These are phyloP conservation scores for Lactarius pseudohatsudake DNA, from an alignment of 768 basidiomycete genomes.

Conservation along the genomic window DNA sequence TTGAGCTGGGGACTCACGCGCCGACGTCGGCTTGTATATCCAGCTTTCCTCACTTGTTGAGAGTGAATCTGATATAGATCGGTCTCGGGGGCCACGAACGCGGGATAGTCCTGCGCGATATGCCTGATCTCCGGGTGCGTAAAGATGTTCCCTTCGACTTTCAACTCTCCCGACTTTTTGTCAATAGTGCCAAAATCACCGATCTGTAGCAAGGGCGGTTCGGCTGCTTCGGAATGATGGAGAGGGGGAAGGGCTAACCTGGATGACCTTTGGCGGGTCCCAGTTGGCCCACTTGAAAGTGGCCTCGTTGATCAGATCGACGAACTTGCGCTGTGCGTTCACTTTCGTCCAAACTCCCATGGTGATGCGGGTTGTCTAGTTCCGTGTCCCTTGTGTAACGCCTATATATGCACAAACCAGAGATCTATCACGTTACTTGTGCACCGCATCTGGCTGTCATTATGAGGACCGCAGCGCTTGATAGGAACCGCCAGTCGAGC, in stretches of 20 bases:
- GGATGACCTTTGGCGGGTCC: conserved; percentile 8
- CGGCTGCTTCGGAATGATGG: not conserved
- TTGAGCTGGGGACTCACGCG: conserved; percentile 9
- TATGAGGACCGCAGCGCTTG: not conserved
- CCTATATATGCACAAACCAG: not conserved
- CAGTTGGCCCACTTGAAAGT: conserved; percentile 18
- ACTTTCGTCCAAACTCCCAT: conserved; percentile 6
- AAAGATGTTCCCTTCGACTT: conserved; percentile 17
- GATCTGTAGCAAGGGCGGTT: not conserved
- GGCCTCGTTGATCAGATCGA: conserved; percentile 16
- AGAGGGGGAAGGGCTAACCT: not conserved
- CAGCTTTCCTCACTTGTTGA: conserved; percentile 3
- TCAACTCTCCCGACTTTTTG: conserved; percentile 13
- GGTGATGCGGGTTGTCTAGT: not conserved
- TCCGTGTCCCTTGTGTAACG: not conserved
- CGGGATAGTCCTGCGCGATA: not conserved
- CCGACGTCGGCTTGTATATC: not conserved
- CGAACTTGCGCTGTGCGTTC: conserved; percentile 18
- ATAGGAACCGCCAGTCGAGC: not conserved
- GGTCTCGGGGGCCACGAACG: not conserved
- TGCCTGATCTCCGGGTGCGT: not conserved
- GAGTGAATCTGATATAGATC: conserved; percentile 17
- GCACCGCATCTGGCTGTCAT: not conserved
- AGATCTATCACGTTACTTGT: not conserved
- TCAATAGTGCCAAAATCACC: conserved; percentile 19